Conservation (phyloP, 2,329 filamentous ascomycete species). For the Immersiporthe knoxdaviesiana region DNA sequence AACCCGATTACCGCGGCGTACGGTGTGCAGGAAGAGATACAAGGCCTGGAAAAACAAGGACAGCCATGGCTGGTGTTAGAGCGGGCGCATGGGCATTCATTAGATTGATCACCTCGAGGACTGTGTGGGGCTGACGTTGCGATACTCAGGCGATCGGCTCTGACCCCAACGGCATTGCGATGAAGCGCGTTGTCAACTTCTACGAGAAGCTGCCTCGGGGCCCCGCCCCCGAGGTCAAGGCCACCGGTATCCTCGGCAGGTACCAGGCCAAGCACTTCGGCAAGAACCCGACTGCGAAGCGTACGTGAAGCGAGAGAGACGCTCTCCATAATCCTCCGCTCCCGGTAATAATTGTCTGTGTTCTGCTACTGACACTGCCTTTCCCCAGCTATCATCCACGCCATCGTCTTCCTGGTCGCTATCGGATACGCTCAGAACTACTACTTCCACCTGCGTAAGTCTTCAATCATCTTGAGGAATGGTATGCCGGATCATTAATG, state of each 20-base stretch:
- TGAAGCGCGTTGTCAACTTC: constrained; percentile 98
- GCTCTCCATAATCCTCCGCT: not conserved
- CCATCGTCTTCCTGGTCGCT: constrained; percentile 74
- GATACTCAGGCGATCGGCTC: constrained; percentile 81
- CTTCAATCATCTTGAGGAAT: not conserved
- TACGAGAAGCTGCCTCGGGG: constrained; percentile 98
- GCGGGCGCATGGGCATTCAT: not conserved
- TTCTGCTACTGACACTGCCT: constrained; percentile 18
- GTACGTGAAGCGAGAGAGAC: constrained; percentile 61
- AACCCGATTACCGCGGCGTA: not conserved
- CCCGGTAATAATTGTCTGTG: not conserved
- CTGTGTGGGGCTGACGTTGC: constrained; percentile 11
- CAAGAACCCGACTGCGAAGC: constrained; percentile 85
- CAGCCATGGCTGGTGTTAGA: not conserved
- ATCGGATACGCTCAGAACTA: constrained; percentile 97
- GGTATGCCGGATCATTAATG: not conserved
- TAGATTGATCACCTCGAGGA: not conserved
- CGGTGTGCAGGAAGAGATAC: not conserved
- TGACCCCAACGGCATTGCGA: constrained; percentile 92
- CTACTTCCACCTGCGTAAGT: constrained; percentile 99
- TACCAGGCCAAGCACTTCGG: constrained; percentile 95
- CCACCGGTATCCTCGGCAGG: constrained; percentile 80
- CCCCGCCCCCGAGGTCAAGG: constrained; percentile 79
- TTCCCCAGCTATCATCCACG: constrained; percentile 81
- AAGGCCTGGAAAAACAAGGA: not conserved